phyloP scores from a whole-genome alignment of 352 stramenopile species.

The Globisporangium uncinulatum region DNA sequence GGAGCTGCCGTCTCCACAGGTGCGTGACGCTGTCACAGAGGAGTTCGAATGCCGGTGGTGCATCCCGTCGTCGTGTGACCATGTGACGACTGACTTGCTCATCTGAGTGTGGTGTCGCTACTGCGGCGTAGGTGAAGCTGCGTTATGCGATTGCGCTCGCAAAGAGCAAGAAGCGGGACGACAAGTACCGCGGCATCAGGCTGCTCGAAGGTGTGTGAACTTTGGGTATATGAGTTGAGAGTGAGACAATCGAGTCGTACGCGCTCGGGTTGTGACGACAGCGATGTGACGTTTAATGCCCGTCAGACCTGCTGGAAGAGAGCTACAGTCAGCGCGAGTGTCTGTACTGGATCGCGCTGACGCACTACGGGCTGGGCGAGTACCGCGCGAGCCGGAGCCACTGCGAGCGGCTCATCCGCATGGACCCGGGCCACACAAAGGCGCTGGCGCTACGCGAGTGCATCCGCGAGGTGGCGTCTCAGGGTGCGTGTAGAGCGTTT shows the following conservation, averaged over 20 bases:
- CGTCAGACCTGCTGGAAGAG: conserved; percentile 51
- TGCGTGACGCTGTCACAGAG: conserved; percentile 6
- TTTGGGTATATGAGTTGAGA: too few species aligned
- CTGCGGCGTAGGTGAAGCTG: conserved; percentile 51
- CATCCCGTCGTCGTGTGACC: neutral
- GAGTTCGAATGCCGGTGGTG: neutral
- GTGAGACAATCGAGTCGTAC: neutral
- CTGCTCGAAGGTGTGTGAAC: conserved; percentile 51
- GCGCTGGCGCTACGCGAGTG: conserved; percentile 69
- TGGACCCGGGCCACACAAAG: conserved; percentile 66
- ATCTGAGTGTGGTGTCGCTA: neutral
- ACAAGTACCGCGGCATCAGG: conserved; percentile 67
- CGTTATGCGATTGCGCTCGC: conserved; percentile 64
- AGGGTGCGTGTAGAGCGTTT: conserved; percentile 22
- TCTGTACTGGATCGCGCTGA: conserved; percentile 77
- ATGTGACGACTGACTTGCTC: neutral
- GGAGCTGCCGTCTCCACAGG: conserved; percentile 55
- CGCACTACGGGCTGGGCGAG: conserved; percentile 60
- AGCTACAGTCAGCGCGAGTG: conserved; percentile 52
- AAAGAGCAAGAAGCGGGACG: conserved; percentile 76
- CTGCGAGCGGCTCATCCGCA: conserved; percentile 69
- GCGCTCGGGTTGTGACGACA: neutral
- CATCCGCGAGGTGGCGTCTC: conserved; percentile 64
- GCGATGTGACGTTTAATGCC: neutral
- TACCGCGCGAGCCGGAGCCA: conserved; percentile 60